Evolutionary conservation across 345 rosid genomes (phyloP), one percentile per base, ranked within the genome.

Genomic region (Jatropha curcas): DNA sequence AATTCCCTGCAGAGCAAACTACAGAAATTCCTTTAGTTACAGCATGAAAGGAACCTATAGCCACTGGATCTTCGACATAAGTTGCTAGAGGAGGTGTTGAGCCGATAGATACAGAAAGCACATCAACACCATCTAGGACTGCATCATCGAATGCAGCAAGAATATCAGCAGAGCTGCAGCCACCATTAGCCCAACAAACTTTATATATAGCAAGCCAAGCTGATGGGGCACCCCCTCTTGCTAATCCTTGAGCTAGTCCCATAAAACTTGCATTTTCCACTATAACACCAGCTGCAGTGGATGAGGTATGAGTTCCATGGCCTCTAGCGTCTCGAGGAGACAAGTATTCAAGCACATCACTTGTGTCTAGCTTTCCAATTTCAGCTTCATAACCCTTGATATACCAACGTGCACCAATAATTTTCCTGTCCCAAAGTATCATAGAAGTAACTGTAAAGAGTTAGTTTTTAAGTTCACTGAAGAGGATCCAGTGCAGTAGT

Each of bases 331-430:
- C 76, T 53, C 76, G 67, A n/a, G 76, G 63, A 52, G 76, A 72
- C 45, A 72, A 51, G 73, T 79, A 84, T 71, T 86, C 90, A 19
- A 68, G 50, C 67, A 69, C 50, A 45, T 52, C 57, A 70, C 70
- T 62, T 1, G 70, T 63, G 27, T 63, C 39, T 27, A 72, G 25
- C 37, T 63, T 62, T 19, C 60, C 80, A 48, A 64, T 66, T 74
- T 57, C 63, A 39, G 53, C 55, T 63, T 72, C 76, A 64, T 63
- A 72, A 24, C 76, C 76, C 52, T 63, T 72, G 19, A 72, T 35
- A 27, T 72, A 72, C 76, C 76, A 72, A 9, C 76, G 76, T 51
- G 76, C 76, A 50, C 76, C 76, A 7, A 72, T 72, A 19, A 72
- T 24, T 53, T 72, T 72, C 76, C 76, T 72, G 76, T 20, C 22